Percentiles rank a stretch among this genome's conserved stretches.
Conservation (phyloP, 768 basidiomycete species). For the Boletus huronensis region DNA sequence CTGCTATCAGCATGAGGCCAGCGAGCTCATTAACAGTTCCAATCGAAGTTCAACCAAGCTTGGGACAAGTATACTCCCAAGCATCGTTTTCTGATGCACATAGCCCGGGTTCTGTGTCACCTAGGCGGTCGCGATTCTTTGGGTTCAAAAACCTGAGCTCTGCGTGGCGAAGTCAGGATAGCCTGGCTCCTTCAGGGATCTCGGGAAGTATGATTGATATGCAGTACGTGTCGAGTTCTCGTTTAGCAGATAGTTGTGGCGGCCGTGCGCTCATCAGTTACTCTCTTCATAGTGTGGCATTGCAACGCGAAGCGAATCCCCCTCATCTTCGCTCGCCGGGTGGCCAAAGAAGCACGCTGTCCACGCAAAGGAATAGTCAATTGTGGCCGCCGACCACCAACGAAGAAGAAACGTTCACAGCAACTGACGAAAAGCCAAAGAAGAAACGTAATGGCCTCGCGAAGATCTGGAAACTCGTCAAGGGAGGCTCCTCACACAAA, state of each 20-base stretch:
- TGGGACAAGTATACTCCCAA: constrained; percentile 70
- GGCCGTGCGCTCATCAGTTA: constrained; percentile 6
- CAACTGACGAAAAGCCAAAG: constrained; percentile 50
- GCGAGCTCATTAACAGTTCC: constrained; percentile 60
- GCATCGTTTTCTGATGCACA: constrained; percentile 80
- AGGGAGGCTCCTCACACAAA: constrained; percentile 48
- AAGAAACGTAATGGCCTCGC: constrained; percentile 78
- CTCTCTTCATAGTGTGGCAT: constrained; percentile 54
- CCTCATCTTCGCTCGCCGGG: constrained; percentile 30
- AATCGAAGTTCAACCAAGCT: constrained; percentile 51
- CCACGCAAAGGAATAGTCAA: constrained; percentile 45
- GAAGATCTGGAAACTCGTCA: constrained; percentile 80
- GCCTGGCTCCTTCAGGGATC: constrained; percentile 74
- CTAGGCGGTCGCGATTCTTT: constrained; percentile 73
- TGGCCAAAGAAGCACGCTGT: constrained; percentile 35
- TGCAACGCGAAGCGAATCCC: constrained; percentile 60
- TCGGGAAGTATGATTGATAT: constrained; percentile 90
- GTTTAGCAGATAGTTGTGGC: not conserved
- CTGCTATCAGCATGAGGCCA: constrained; percentile 51
- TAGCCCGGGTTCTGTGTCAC: constrained; percentile 64
- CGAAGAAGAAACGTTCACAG: constrained; percentile 18
- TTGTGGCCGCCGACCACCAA: constrained; percentile 47
- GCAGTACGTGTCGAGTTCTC: constrained; percentile 61
- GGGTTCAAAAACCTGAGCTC: constrained; percentile 67
- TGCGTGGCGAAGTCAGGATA: constrained; percentile 78